Evolutionary conservation across 495 filamentous ascomycete species (phyloP).

Genomic region (Neurospora discreta): DNA sequence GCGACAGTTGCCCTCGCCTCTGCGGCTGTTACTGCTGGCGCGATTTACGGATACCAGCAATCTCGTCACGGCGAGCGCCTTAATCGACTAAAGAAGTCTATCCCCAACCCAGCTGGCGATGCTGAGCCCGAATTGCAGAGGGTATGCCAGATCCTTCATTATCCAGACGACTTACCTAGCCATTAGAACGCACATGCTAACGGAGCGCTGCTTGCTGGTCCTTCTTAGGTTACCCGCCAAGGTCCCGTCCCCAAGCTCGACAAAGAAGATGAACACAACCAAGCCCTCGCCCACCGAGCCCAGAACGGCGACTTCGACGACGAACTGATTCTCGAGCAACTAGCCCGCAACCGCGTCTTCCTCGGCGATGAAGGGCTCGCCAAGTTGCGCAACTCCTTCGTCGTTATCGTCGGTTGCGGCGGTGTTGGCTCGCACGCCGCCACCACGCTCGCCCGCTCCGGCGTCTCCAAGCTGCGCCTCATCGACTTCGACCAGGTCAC

Average conservation of each 20-base stretch:
- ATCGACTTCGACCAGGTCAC: constrained; percentile 99
- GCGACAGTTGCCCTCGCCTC: constrained; percentile 66
- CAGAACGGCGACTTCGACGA: constrained; percentile 88
- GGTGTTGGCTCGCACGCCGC: constrained; percentile 90
- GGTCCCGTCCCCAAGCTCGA: constrained; percentile 43
- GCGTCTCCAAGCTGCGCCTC: constrained; percentile 73
- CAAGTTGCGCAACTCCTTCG: constrained; percentile 67
- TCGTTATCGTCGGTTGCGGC: constrained; percentile 85
- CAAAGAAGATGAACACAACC: constrained; percentile 70
- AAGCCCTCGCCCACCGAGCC: constrained; percentile 66
- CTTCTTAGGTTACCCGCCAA: constrained; percentile 60
- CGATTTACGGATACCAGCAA: constrained; percentile 62
- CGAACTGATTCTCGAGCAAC: constrained; percentile 88
- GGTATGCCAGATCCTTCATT: constrained; percentile 4
- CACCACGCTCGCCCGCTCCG: constrained; percentile 77
- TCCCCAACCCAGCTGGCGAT: constrained; percentile 42
- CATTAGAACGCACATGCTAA: not conserved
- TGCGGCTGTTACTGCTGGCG: constrained; percentile 59
- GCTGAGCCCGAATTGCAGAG: constrained; percentile 20
- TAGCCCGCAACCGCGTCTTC: constrained; percentile 90
- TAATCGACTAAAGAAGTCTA: constrained; percentile 59
- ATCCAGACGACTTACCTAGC: not conserved
- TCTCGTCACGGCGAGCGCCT: constrained; percentile 51
- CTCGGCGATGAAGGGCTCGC: constrained; percentile 69
- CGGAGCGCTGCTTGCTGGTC: not conserved